Evolutionary conservation across 192 early-diverging fungal genomes (phyloP).

Genomic region (Allomyces javanicus): DNA sequence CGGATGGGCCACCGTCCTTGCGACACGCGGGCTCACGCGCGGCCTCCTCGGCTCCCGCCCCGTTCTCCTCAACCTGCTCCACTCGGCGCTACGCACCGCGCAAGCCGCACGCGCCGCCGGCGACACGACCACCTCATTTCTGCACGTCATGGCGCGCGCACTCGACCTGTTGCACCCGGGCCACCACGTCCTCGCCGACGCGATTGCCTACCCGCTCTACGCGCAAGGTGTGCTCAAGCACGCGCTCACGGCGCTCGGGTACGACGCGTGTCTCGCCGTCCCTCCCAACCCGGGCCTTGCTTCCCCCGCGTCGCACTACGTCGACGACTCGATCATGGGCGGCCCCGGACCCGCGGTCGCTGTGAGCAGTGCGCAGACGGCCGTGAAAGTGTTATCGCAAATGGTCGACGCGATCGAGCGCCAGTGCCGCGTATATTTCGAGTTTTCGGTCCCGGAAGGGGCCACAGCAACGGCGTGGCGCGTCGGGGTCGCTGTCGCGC

Average conservation of each 20-base stretch:
- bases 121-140: neutral
- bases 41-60: neutral
- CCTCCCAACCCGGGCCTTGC: neutral
- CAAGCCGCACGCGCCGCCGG: neutral
- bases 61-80: neutral
- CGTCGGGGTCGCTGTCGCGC: neutral
- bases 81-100: neutral
- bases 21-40: neutral
- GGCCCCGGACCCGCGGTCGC: neutral
- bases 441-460: neutral
- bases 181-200: neutral
- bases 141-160: neutral
- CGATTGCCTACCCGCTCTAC: neutral
- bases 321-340: neutral
- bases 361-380: neutral
- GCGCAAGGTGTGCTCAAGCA: neutral
- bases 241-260: neutral
- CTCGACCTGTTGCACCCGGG: neutral
- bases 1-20: neutral
- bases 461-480: neutral
- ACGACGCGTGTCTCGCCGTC: neutral
- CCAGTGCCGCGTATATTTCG: neutral
- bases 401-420: neutral
- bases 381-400: too few relatives aligned
- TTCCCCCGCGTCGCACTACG: neutral